Conservation (phyloP, 495 filamentous ascomycete genomes). For the Baudoinia panamericana region DNA sequence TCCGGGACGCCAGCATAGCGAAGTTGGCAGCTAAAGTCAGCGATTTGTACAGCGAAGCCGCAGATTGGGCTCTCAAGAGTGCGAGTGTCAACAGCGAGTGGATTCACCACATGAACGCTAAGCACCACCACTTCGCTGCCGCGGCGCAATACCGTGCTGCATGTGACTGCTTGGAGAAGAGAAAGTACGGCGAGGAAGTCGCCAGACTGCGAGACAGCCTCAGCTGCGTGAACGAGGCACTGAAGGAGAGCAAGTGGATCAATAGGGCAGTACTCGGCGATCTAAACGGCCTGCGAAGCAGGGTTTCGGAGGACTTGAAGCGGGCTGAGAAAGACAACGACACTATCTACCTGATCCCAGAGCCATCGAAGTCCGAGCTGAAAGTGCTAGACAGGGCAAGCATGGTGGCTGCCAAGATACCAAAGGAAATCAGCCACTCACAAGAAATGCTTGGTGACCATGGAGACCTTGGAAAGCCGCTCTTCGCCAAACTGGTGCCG, state of each 20-base stretch:
- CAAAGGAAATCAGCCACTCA: conserved; percentile 71
- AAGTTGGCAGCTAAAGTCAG: conserved; percentile 85
- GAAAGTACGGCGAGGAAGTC: conserved; percentile 92
- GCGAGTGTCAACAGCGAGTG: conserved; percentile 83
- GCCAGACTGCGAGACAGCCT: conserved; percentile 72
- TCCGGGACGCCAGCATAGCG: conserved; percentile 84
- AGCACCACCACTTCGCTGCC: conserved; percentile 94
- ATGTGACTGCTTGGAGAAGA: conserved; percentile 82
- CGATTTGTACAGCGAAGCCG: conserved; percentile 75
- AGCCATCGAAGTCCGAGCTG: conserved; percentile 80
- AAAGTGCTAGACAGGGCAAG: conserved; percentile 71
- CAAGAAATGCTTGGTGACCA: conserved; percentile 66
- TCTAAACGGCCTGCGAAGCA: conserved; percentile 67
- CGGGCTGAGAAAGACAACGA: conserved; percentile 94
- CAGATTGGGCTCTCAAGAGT: conserved; percentile 75
- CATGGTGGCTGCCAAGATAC: conserved; percentile 72
- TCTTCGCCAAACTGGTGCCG: conserved; percentile 86
- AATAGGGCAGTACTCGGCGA: conserved; percentile 74
- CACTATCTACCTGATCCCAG: conserved; percentile 73
- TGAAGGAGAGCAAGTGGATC: conserved; percentile 77
- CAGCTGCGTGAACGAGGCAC: conserved; percentile 67
- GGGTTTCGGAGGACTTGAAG: conserved; percentile 76
- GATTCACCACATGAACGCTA: conserved; percentile 97
- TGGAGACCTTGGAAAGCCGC: conserved; percentile 62
- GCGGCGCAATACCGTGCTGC: conserved; percentile 93